Conservation (phyloP, 164 flowering plant species). For the Umbellularia californica region DNA sequence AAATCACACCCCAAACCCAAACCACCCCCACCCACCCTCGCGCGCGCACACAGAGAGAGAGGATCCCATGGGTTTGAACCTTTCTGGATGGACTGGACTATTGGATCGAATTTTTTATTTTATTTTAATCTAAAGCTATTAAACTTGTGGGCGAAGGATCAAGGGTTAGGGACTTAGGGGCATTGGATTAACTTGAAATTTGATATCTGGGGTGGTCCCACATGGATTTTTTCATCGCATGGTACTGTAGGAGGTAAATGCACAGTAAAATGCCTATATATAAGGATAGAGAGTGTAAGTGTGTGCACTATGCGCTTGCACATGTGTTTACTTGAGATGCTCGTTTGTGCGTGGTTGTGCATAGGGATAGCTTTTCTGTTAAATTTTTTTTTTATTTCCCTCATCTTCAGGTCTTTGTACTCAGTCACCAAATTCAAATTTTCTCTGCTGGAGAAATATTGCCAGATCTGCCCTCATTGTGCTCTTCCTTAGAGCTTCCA, state of each 20-base stretch:
- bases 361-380: not conserved
- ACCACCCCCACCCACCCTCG: not conserved
- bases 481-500: slow-evolving; percentile 35
- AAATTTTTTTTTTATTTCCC: not conserved
- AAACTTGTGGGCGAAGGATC: too few species aligned
- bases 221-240: too few species aligned
- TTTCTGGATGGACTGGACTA: too few species aligned
- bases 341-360: not conserved
- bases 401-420: slow-evolving; percentile 67
- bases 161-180: too few species aligned
- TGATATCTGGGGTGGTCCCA: too few species aligned
- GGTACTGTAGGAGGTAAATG: too few species aligned
- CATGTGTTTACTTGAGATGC: not conserved
- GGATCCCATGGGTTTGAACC: not conserved
- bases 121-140: too few species aligned
- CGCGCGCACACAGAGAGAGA: not conserved
- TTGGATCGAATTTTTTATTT: too few species aligned
- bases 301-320: not conserved
- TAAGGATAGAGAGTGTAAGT: too few species aligned
- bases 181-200: too few species aligned
- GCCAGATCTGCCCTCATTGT: slow-evolving; percentile 72
- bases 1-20: too few species aligned
- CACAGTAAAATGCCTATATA: too few species aligned
- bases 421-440: slow-evolving; percentile 78
- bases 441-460: slow-evolving; percentile 62